Conservation (phyloP, 495 filamentous ascomycete species). For the Xylaria longipes region DNA sequence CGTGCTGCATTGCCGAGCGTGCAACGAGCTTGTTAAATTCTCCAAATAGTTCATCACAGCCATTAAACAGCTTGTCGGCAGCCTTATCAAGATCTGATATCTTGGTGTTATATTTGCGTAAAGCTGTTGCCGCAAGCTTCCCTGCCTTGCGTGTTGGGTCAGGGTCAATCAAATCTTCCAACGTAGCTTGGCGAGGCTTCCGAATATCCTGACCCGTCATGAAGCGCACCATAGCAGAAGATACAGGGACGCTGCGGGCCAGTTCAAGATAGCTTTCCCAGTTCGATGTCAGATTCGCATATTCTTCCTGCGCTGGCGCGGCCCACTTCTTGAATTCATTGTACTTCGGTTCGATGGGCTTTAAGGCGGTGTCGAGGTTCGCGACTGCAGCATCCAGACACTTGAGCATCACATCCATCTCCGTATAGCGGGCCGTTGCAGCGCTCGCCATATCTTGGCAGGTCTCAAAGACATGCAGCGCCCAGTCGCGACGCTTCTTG, state of each 20-base stretch:
- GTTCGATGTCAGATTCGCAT: constrained; percentile 64
- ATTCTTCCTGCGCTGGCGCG: constrained; percentile 72
- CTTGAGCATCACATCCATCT: constrained; percentile 73
- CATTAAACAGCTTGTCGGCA: constrained; percentile 51
- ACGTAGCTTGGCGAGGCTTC: constrained; percentile 53
- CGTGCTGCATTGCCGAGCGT: constrained; percentile 48
- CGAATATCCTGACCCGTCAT: constrained; percentile 56
- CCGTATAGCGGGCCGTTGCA: constrained; percentile 58
- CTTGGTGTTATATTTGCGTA: constrained; percentile 53
- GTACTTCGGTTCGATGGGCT: constrained; percentile 74
- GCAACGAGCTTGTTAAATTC: constrained; percentile 58
- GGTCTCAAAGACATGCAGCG: constrained; percentile 67
- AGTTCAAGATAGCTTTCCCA: constrained; percentile 73
- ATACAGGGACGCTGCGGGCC: constrained; percentile 65
- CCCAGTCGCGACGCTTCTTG: constrained; percentile 75
- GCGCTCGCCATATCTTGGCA: constrained; percentile 64
- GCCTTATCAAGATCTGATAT: constrained; percentile 55
- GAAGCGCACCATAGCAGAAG: constrained; percentile 57
- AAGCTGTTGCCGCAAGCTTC: constrained; percentile 51
- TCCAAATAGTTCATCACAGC: constrained; percentile 52
- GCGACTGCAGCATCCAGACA: constrained; percentile 78
- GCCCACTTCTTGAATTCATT: constrained; percentile 76
- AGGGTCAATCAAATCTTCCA: constrained; percentile 76
- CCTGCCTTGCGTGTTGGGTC: constrained; percentile 70
- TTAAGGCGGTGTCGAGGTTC: constrained; percentile 81